phyloP scores from a whole-genome alignment of 306 rosid species.

The Pachyrhizus erosus region DNA sequence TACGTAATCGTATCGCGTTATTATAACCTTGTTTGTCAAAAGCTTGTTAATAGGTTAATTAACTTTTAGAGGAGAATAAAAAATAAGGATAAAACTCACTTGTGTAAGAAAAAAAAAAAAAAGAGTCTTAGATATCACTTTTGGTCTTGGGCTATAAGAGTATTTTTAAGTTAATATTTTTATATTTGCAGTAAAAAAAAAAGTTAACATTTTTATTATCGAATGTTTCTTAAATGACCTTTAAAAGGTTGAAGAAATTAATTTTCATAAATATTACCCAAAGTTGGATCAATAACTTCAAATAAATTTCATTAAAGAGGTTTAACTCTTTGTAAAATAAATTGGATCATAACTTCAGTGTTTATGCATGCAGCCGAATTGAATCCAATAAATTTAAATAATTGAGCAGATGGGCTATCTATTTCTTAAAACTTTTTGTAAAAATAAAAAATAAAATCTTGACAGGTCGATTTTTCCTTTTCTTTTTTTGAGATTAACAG shows the following conservation, averaged over 20 bases:
- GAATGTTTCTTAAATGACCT: not conserved
- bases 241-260: not conserved
- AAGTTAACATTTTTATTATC: not conserved
- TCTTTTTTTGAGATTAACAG: no score
- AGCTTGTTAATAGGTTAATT: not conserved
- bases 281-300: constrained; percentile 1
- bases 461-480: no score
- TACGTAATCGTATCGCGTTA: not conserved
- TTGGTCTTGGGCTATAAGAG: not conserved
- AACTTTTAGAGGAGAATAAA: not conserved
- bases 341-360: not conserved
- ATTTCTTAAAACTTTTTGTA: not conserved
- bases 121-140: not conserved
- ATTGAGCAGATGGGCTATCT: not conserved
- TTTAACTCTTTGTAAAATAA: not conserved
- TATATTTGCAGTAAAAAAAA: no score
- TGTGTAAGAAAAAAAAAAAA: not conserved
- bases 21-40: not conserved
- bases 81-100: not conserved
- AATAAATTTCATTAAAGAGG: not conserved
- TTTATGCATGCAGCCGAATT: not conserved
- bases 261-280: not conserved
- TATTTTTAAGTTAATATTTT: not conserved
- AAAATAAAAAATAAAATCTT: no score
- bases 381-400: not conserved